Evolutionary conservation across 1,139 yeast genomes (phyloP).

Genomic region (Kurtzmaniella quercitrusa): DNA sequence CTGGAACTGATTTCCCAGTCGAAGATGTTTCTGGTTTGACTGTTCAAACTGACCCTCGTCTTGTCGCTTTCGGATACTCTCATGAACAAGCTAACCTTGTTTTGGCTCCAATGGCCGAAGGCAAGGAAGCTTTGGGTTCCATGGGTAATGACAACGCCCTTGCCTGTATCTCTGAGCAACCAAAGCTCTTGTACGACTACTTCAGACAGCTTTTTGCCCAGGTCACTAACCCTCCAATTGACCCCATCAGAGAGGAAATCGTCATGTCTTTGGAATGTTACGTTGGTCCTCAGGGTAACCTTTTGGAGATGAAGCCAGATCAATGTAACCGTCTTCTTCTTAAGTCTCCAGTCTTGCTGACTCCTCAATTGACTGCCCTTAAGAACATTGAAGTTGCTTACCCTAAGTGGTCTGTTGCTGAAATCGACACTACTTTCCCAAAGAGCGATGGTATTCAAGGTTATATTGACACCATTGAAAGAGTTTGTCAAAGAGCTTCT

Average conservation of each 20-base stretch:
- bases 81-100: constrained; percentile 83
- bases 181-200: constrained; percentile 85
- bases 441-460: constrained; percentile 82
- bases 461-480: constrained; percentile 78
- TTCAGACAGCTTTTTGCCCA: constrained; percentile 97
- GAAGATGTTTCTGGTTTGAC: constrained; percentile 23
- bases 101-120: constrained; percentile 94
- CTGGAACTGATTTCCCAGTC: constrained; percentile 15
- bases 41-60: constrained; percentile 77
- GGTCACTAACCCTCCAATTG: constrained; percentile 98
- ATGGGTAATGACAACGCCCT: constrained; percentile 99
- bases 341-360: constrained; percentile 76
- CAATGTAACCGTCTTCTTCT: constrained; percentile 88
- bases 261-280: constrained; percentile 97
- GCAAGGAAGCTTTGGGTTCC: constrained; percentile 93
- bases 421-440: constrained; percentile 86
- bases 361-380: constrained; percentile 71
- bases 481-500: constrained; percentile 84
- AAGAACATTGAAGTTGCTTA: constrained; percentile 66
- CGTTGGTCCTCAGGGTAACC: constrained; percentile 95
- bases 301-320: constrained; percentile 84
- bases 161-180: constrained; percentile 93
- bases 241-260: constrained; percentile 93
- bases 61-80: constrained; percentile 86
- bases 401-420: constrained; percentile 81